These are phyloP conservation scores for Fusarium ambrosium DNA, from an alignment of 2,329 filamentous ascomycete genomes.

Conservation along the genomic window DNA sequence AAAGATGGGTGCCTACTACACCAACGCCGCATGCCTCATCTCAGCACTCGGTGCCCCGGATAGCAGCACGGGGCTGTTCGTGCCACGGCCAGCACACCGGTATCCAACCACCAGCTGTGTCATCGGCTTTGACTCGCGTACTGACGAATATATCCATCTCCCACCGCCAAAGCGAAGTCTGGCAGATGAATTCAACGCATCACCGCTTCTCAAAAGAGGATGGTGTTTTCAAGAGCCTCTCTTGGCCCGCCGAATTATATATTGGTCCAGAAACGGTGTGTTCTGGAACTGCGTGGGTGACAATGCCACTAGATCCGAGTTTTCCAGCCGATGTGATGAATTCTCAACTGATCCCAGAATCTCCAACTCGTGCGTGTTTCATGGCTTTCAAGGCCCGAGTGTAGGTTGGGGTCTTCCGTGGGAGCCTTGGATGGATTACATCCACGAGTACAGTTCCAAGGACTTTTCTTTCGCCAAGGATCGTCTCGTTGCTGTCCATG, in stretches of 20 bases:
- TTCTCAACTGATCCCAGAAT: neutral
- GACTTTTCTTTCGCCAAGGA: neutral
- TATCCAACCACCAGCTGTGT: neutral
- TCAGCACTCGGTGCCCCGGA: conserved; percentile 1
- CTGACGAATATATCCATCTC: neutral
- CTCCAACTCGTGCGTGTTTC: neutral
- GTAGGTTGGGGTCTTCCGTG: neutral
- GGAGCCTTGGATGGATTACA: neutral
- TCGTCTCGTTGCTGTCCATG: neutral
- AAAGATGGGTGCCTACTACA: conserved; percentile 17
- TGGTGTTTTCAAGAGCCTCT: conserved; percentile 10
- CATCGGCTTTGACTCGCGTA: neutral
- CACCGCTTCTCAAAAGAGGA: neutral
- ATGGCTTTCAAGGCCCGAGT: neutral
- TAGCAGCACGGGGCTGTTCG: conserved; percentile 9
- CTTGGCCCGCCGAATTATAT: neutral
- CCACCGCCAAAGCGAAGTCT: neutral
- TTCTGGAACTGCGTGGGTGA: neutral
- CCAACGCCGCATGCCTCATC: conserved; percentile 8
- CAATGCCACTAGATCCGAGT: neutral
- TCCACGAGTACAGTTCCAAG: neutral
- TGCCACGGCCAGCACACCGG: neutral
- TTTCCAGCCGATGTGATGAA: neutral
- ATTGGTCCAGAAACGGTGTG: conserved; percentile 1
- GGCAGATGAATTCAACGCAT: neutral